These are phyloP conservation scores for Aspergillus ostianus DNA, from an alignment of 495 filamentous ascomycete species.

Conservation along the genomic window DNA sequence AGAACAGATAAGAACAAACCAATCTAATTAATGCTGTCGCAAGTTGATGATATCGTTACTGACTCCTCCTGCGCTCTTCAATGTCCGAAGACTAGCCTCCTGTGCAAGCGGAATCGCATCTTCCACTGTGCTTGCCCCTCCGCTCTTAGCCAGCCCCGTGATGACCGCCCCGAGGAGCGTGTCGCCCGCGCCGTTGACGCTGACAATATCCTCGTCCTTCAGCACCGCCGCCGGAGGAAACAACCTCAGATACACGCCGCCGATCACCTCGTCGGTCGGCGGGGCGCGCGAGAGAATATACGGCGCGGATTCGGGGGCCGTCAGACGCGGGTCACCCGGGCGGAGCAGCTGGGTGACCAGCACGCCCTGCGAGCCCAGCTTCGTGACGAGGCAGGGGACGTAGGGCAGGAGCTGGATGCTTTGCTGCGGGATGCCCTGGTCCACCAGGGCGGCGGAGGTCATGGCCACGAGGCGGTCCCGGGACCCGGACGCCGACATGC, in stretches of 20 bases:
- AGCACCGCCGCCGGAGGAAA: conserved; percentile 69
- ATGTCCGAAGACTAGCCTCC: conserved; percentile 70
- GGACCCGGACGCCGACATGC: conserved; percentile 53
- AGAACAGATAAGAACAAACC: background rate
- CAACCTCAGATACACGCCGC: conserved; percentile 81
- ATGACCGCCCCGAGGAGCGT: conserved; percentile 83
- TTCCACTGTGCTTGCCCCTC: conserved; percentile 28
- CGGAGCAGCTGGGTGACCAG: conserved; percentile 69
- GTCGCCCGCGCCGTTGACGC: conserved; percentile 93
- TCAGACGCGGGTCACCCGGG: conserved; percentile 62
- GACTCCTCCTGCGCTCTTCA: conserved; percentile 71
- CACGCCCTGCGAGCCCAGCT: conserved; percentile 77
- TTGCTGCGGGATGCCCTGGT: conserved; percentile 79
- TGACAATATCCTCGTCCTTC: conserved; percentile 60
- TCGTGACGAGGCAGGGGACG: conserved; percentile 79
- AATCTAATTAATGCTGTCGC: background rate
- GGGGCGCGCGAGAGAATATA: conserved; percentile 65
- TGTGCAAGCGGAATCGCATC: conserved; percentile 56
- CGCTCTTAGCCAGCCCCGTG: conserved; percentile 55
- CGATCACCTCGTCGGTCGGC: conserved; percentile 53
- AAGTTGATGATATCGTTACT: conserved; percentile 40
- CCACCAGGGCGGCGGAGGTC: conserved; percentile 62
- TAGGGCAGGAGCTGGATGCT: conserved; percentile 83
- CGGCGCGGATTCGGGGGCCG: conserved; percentile 54
- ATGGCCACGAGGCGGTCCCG: conserved; percentile 62